A percentile compares a stretch with the other conserved stretches of the same genome.
These are phyloP conservation scores for Tetrapisispora iriomotensis DNA, from an alignment of 805 yeast species.

Conservation along the genomic window DNA sequence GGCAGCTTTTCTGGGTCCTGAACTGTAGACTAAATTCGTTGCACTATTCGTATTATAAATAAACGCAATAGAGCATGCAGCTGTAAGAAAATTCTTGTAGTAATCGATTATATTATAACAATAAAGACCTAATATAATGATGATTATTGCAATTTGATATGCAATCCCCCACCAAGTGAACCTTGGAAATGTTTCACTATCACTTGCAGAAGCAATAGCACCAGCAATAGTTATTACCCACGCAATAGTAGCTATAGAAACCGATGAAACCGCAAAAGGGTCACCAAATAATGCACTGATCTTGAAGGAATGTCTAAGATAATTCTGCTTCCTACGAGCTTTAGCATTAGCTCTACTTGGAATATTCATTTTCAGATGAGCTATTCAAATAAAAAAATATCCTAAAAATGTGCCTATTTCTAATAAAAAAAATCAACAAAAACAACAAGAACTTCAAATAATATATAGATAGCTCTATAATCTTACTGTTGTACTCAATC, in stretches of 20 bases:
- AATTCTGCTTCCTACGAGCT: constrained; percentile 17
- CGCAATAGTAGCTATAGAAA: constrained; percentile 61
- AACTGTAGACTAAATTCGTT: constrained; percentile 65
- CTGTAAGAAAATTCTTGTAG: constrained; percentile 44
- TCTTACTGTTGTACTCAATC: no score
- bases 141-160: constrained; percentile 56
- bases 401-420: no score
- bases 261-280: constrained; percentile 80
- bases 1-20: constrained; percentile 59
- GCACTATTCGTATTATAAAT: constrained; percentile 79
- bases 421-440: no score
- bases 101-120: constrained; percentile 55
- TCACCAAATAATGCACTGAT: constrained; percentile 56
- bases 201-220: constrained; percentile 48
- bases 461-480: no score
- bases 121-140: constrained; percentile 43
- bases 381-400: no score
- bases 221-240: constrained; percentile 91
- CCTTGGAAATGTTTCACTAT: constrained; percentile 48
- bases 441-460: no score
- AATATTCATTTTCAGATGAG: constrained; percentile 5
- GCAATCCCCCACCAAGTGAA: constrained; percentile 97
- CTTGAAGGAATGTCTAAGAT: constrained; percentile 21
- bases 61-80: constrained; percentile 52
- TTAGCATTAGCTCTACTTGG: constrained; percentile 17